Evolutionary conservation across 306 rosid genomes (phyloP).

Genomic region (Benincasa hispida): DNA sequence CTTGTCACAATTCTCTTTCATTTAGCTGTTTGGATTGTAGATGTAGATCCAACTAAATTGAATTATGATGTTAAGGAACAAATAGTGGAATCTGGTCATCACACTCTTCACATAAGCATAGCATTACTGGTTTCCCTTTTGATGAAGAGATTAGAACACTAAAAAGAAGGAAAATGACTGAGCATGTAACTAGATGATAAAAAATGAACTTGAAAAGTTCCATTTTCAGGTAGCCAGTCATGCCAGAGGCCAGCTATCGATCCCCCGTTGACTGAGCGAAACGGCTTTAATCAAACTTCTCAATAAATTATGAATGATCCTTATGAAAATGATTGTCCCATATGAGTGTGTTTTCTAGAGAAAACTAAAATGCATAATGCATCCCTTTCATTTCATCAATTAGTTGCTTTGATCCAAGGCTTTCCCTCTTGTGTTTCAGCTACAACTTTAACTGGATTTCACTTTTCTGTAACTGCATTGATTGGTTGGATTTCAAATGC

Average conservation of each 20-base stretch:
- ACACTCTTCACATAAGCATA: not conserved
- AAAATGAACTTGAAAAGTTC: not conserved
- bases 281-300: not conserved
- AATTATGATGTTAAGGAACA: not conserved
- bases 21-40: not conserved
- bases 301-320: not conserved
- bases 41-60: not conserved
- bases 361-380: not conserved
- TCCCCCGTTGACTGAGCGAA: not conserved
- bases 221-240: not conserved
- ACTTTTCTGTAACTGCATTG: conserved; percentile 30
- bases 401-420: not conserved
- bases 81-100: not conserved
- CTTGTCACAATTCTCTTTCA: not conserved
- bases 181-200: not conserved
- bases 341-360: not conserved
- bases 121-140: not conserved
- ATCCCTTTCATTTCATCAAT: not conserved
- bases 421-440: conserved; percentile 21
- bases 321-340: not conserved
- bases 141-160: not conserved
- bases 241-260: not conserved
- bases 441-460: conserved; percentile 41
- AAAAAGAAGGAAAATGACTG: not conserved
- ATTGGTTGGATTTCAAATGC: conserved; percentile 35